Evolutionary conservation across 2,329 filamentous ascomycete species (phyloP), one percentile per base, ranked within the genome.

Genomic region (Aspergillus sp.): DNA sequence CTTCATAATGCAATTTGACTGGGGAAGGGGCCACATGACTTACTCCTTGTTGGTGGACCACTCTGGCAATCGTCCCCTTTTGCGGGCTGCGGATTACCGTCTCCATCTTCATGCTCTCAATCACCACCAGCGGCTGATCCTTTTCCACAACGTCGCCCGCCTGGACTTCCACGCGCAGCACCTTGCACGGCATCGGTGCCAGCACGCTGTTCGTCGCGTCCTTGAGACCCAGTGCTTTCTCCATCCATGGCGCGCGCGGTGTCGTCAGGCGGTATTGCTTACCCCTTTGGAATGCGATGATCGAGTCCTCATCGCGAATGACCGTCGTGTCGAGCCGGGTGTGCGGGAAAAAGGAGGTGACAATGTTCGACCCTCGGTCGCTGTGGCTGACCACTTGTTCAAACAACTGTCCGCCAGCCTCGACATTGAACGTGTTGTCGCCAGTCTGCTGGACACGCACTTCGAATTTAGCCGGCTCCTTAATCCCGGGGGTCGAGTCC

Each of bases 111-210:
- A 92, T 92, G 53, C 88, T 91, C 73, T 92, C 88, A 64, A 92
- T 91, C 76, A 97, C 91, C 11, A 97, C 89, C 52, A 99, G 76
- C 6, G 90, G 85, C 52, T 93, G 85, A 43, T 93, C 92, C 75
- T 93, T 95, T 67, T 85, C 85, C 14, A 99, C 94, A 44, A 73
- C 74, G 58, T 95, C 84, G 0, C 94, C 94, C 61, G 90, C 90
- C 24, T 80, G 75, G 0, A 96, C 90, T 71, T 96, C 89, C 45
- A 96, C 94, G 59, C 90, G 85, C 56, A 99, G 75, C 22, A 99
- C 87, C 76, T 97, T 97, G 75, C 94, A 97, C 1, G 94, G 94
- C 94, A 99, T 99, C 0, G 94, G 94, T 19, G 94, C 90, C 20
- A 89, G 80, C 1, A 97, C 90, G 49, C 88, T 94, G 54, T 93